Evolutionary conservation across 441 rosid genomes (phyloP).

Genomic region (Manihot esculenta): DNA sequence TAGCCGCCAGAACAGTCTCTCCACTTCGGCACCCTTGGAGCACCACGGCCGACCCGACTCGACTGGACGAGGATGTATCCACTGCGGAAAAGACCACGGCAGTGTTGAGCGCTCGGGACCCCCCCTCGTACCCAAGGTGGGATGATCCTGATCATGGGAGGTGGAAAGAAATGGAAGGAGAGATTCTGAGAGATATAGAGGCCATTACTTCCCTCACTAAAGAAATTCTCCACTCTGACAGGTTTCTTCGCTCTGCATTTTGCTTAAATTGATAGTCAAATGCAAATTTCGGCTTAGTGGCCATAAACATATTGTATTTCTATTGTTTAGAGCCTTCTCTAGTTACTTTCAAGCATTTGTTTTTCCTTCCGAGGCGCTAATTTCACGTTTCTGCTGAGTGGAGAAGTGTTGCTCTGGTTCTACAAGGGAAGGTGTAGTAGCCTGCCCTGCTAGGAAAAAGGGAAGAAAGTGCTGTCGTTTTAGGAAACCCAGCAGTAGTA

Average conservation of each 20-base stretch:
- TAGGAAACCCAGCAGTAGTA: too few species aligned
- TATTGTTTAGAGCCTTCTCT: not conserved
- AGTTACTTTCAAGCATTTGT: not conserved
- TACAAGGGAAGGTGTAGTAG: too few species aligned
- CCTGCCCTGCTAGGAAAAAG: too few species aligned
- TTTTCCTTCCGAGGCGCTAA: not conserved
- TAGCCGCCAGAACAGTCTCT: constrained; percentile 24
- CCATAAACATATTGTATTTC: not conserved
- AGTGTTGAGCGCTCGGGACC: constrained; percentile 29
- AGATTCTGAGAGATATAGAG: constrained; percentile 61
- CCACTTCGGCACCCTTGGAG: constrained; percentile 36
- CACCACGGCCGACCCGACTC: constrained; percentile 39
- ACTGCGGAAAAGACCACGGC: constrained; percentile 30
- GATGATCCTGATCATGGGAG: constrained; percentile 66
- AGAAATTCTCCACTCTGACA: constrained; percentile 73
- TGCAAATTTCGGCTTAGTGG: not conserved
- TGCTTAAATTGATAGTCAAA: not conserved
- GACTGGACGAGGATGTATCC: constrained; percentile 35
- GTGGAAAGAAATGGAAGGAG: constrained; percentile 71
- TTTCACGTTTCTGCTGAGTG: not conserved
- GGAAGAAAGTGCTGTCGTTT: too few species aligned
- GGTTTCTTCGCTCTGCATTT: constrained; percentile 24
- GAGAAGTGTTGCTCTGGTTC: not conserved
- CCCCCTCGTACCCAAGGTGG: constrained; percentile 36
- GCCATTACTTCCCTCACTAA: constrained; percentile 51